Evolutionary conservation across 2,329 filamentous ascomycete genomes (phyloP).

Genomic region (Fusarium sp.): DNA sequence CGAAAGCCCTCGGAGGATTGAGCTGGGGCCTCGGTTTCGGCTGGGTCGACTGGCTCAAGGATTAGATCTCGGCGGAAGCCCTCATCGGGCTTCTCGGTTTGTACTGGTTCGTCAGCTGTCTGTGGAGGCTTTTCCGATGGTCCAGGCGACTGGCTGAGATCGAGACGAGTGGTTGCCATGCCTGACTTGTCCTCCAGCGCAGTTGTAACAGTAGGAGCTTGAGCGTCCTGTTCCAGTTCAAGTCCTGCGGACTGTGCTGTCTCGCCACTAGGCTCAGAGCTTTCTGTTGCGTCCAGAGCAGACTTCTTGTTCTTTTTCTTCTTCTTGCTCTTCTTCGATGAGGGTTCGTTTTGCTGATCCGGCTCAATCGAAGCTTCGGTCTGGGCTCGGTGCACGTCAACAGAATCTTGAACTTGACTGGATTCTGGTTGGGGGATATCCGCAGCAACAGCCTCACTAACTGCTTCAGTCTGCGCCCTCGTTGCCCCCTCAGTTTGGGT

Average conservation of each 20-base stretch:
- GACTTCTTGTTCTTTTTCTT: slow-evolving; percentile 4
- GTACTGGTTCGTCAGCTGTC: neutral
- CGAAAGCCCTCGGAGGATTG: neutral
- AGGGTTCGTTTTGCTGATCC: neutral
- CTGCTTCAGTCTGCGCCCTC: neutral
- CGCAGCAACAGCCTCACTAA: neutral
- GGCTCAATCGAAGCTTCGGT: neutral
- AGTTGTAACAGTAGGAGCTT: neutral
- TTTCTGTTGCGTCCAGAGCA: neutral
- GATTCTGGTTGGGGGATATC: neutral
- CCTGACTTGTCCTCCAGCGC: neutral
- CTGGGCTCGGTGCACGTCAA: neutral
- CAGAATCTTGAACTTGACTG: neutral
- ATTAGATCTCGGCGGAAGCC: neutral
- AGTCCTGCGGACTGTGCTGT: neutral
- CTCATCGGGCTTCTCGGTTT: neutral
- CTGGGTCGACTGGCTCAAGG: neutral
- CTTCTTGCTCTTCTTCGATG: slow-evolving; percentile 22
- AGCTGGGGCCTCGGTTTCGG: neutral
- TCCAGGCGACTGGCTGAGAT: neutral
- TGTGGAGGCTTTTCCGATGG: neutral
- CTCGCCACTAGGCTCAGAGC: neutral
- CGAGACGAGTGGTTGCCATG: neutral
- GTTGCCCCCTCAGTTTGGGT: neutral
- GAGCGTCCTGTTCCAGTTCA: neutral